Percentiles rank a stretch among this genome's conserved stretches.
Conservation (phyloP, 352 stramenopile genomes). For the Globisporangium viniferum region DNA sequence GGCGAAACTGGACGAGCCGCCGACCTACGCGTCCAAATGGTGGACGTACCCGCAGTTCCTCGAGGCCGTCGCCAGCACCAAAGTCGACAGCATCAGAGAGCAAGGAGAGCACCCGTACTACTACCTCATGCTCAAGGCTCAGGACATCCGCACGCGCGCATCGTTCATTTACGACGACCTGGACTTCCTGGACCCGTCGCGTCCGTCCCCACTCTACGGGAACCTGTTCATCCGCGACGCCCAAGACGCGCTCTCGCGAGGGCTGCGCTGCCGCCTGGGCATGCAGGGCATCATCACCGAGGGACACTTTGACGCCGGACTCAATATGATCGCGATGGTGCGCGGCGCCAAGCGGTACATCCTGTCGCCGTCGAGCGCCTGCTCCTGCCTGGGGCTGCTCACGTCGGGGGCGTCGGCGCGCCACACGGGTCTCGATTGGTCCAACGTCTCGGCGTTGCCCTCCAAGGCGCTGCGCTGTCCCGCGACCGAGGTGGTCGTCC, state of each 20-base stretch:
- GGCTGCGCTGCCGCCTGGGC: constrained; percentile 85
- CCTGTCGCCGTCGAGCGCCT: constrained; percentile 87
- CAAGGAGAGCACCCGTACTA: constrained; percentile 30
- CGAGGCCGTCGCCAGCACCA: constrained; percentile 24
- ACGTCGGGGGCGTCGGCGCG: constrained; percentile 74
- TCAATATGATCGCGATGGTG: constrained; percentile 94
- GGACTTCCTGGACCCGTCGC: constrained; percentile 89
- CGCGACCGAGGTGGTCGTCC: constrained; percentile 89
- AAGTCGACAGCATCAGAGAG: constrained; percentile 6
- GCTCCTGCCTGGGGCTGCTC: constrained; percentile 73
- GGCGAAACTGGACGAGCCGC: constrained; percentile 26
- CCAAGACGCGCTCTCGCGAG: constrained; percentile 26
- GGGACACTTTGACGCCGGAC: constrained; percentile 90
- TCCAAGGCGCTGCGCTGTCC: constrained; percentile 44
- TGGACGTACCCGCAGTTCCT: constrained; percentile 68
- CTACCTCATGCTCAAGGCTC: constrained; percentile 59
- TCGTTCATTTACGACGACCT: constrained; percentile 87
- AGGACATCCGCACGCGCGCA: constrained; percentile 33
- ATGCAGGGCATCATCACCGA: constrained; percentile 93
- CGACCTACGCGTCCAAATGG: constrained; percentile 46
- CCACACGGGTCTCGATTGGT: constrained; percentile 93
- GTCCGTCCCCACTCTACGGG: constrained; percentile 37
- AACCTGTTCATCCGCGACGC: constrained; percentile 54
- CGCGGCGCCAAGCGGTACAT: constrained; percentile 91
- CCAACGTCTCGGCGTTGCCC: constrained; percentile 36